These are phyloP conservation scores for Ceratobasidium sp. DNA, from an alignment of 1,284 basidiomycete species.

Conservation along the genomic window DNA sequence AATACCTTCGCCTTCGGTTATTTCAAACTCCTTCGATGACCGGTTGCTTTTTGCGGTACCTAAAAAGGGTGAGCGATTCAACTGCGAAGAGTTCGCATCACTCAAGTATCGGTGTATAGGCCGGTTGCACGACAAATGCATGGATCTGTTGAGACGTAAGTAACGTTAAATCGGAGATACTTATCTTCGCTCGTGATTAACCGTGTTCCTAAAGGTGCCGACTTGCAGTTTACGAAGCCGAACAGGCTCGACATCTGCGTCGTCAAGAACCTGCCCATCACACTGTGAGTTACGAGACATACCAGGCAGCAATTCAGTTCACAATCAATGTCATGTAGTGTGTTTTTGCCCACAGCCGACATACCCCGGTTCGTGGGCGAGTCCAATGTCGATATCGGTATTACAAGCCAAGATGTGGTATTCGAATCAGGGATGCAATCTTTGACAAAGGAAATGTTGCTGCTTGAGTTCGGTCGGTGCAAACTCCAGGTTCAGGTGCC, in stretches of 20 bases:
- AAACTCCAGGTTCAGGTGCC: slow-evolving; percentile 95
- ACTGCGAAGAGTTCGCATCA: background rate
- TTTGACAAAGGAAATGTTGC: slow-evolving; percentile 83
- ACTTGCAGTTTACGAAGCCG: slow-evolving; percentile 94
- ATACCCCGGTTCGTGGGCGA: slow-evolving; percentile 99
- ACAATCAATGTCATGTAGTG: slow-evolving; percentile 65
- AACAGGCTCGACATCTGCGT: slow-evolving; percentile 93
- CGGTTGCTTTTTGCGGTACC: background rate
- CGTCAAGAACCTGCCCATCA: slow-evolving; percentile 92
- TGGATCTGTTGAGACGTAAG: slow-evolving; percentile 1
- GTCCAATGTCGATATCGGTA: slow-evolving; percentile 91
- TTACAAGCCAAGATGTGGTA: slow-evolving; percentile 98
- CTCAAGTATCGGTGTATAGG: background rate
- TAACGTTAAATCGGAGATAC: too few relatives aligned
- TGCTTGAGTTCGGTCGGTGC: slow-evolving; percentile 95
- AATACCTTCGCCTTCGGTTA: background rate
- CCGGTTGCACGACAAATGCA: slow-evolving; percentile 1
- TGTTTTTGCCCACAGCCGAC: slow-evolving; percentile 97
- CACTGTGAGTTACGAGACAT: slow-evolving; percentile 71
- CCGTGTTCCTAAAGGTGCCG: slow-evolving; percentile 73
- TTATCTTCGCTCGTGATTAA: too few relatives aligned
- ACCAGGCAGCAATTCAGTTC: background rate
- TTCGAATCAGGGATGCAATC: slow-evolving; percentile 86
- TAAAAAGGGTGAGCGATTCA: background rate
- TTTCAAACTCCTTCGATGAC: background rate